A percentile compares a stretch with the other conserved stretches of the same genome.
Conservation (phyloP, 495 filamentous ascomycete genomes). For the Trichoderma virens region DNA sequence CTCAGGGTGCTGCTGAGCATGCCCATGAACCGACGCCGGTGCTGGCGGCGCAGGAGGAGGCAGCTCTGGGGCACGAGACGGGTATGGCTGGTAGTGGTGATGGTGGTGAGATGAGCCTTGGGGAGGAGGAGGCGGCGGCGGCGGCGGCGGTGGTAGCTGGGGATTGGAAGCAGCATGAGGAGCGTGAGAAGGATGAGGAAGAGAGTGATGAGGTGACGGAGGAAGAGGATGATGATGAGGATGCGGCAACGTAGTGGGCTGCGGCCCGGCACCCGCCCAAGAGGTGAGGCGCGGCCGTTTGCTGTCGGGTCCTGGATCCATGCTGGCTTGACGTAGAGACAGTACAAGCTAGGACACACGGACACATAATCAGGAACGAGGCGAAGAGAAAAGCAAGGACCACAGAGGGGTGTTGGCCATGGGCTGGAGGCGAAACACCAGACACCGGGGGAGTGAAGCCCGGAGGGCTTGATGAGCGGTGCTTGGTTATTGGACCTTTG, state of each 20-base stretch:
- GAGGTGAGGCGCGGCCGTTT: slow-evolving; percentile 41
- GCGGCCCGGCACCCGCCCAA: slow-evolving; percentile 36
- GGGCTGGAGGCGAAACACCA: slow-evolving; percentile 13
- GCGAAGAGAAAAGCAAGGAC: slow-evolving; percentile 32
- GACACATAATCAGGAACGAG: slow-evolving; percentile 22
- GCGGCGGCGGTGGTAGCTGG: slow-evolving; percentile 9
- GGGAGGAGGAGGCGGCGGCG: background rate
- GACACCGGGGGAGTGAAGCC: slow-evolving; percentile 7
- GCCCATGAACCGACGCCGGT: slow-evolving; percentile 18
- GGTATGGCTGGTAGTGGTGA: slow-evolving; percentile 27
- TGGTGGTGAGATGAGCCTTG: background rate
- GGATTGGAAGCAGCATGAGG: background rate
- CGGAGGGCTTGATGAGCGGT: background rate
- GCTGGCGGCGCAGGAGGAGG: slow-evolving; percentile 24
- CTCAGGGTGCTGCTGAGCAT: slow-evolving; percentile 2
- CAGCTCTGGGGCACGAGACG: slow-evolving; percentile 32
- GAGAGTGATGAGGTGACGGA: slow-evolving; percentile 14
- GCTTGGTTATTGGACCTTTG: slow-evolving; percentile 8
- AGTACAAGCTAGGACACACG: slow-evolving; percentile 18
- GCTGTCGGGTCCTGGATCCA: slow-evolving; percentile 41
- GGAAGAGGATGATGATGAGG: slow-evolving; percentile 36
- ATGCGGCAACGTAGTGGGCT: slow-evolving; percentile 24
- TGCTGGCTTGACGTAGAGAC: slow-evolving; percentile 22
- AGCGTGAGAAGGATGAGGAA: slow-evolving; percentile 5
- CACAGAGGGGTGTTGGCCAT: slow-evolving; percentile 32